Conservation (phyloP, 169 alveolate species). For the Plasmodium knowlesi region DNA sequence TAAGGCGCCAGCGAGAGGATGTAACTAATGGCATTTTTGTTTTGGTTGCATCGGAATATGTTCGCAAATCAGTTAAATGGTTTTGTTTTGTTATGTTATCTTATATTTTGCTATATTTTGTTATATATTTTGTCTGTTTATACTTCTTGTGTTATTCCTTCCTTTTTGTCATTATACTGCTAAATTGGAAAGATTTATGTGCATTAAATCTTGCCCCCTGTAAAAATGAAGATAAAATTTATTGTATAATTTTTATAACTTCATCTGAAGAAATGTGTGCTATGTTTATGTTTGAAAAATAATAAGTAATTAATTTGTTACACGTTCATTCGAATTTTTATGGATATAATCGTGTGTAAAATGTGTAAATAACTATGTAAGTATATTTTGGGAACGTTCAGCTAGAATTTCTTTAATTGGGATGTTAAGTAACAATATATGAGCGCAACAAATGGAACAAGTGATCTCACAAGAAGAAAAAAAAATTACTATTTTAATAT, state of each 20-base stretch:
- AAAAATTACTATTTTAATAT: background rate
- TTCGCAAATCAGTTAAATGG: background rate
- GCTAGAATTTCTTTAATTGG: background rate
- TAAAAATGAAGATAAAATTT: background rate
- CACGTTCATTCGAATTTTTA: background rate
- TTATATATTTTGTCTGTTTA: too few species aligned
- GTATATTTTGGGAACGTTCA: background rate
- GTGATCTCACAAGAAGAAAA: background rate
- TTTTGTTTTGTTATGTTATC: background rate
- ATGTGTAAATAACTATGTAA: background rate
- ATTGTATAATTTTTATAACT: background rate
- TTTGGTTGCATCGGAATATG: background rate
- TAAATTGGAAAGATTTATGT: background rate
- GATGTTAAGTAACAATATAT: background rate
- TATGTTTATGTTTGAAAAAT: background rate
- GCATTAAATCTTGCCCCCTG: background rate
- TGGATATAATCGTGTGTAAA: background rate
- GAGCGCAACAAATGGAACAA: background rate
- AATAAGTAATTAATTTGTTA: background rate
- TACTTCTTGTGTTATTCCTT: background rate
- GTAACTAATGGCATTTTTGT: too few species aligned
- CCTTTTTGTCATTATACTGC: background rate
- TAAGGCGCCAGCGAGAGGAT: too few species aligned
- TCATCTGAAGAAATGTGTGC: background rate
- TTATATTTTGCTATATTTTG: too few species aligned